A percentile compares a stretch with the other conserved stretches of the same genome.
Evolutionary conservation across 2,329 filamentous ascomycete genomes (phyloP).

Genomic region (Aspergillus neoniger): DNA sequence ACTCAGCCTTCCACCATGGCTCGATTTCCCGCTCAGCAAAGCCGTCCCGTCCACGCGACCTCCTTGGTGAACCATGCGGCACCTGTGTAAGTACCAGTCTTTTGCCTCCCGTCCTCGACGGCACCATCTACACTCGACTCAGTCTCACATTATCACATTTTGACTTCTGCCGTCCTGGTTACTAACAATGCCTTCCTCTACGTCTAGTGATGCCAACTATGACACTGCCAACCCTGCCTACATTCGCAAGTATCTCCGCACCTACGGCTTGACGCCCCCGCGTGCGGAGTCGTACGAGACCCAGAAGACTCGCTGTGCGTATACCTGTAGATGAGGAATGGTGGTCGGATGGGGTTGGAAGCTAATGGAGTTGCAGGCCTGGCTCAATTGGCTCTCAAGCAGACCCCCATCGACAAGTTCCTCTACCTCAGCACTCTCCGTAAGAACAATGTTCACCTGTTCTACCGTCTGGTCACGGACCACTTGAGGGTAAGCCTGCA

Average conservation of each 20-base stretch:
- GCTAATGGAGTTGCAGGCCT: slow-evolving; percentile 34
- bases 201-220: slow-evolving; percentile 45
- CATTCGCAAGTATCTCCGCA: slow-evolving; percentile 54
- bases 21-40: slow-evolving; percentile 39
- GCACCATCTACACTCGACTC: neutral
- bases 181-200: slow-evolving; percentile 11
- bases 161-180: neutral
- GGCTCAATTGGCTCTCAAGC: slow-evolving; percentile 50
- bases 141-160: neutral
- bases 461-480: slow-evolving; percentile 53
- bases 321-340: neutral
- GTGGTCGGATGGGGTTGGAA: neutral
- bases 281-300: slow-evolving; percentile 52
- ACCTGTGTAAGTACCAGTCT: slow-evolving; percentile 32
- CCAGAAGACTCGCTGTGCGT: slow-evolving; percentile 51
- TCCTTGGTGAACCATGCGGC: slow-evolving; percentile 35
- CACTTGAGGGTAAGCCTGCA: slow-evolving; percentile 43
- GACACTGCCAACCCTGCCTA: slow-evolving; percentile 53
- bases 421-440: slow-evolving; percentile 53
- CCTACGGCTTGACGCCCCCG: slow-evolving; percentile 53
- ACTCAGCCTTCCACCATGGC: slow-evolving; percentile 36
- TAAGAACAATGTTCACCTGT: slow-evolving; percentile 56
- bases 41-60: slow-evolving; percentile 39
- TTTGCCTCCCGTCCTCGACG: neutral
- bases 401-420: slow-evolving; percentile 52